Evolutionary conservation across 306 rosid species (phyloP).

Genomic region (Quercus rubra): DNA sequence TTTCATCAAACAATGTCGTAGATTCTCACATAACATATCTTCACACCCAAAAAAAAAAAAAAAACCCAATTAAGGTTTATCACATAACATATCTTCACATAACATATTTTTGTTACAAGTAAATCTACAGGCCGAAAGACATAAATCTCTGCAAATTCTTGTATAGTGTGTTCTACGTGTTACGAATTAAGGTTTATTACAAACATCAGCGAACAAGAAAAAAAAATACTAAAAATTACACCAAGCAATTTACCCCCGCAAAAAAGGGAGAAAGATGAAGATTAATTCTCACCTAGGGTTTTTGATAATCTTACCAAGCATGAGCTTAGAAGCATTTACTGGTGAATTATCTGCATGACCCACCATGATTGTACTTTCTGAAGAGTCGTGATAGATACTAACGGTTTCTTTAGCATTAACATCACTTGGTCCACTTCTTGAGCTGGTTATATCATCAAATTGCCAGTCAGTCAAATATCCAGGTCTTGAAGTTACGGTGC

Average conservation of each 20-base stretch:
- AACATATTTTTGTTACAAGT: no score
- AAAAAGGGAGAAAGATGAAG: no score
- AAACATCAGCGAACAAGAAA: neutral
- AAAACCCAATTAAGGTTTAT: no score
- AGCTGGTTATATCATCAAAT: constrained; percentile 41
- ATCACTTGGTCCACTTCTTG: neutral
- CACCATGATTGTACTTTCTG: constrained; percentile 24
- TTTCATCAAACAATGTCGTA: no score
- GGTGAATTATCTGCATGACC: constrained; percentile 26
- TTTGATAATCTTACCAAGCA: neutral
- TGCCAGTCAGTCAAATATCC: constrained; percentile 66
- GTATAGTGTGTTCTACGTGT: no score
- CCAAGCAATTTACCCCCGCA: neutral
- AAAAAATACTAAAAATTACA: neutral
- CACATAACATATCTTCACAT: no score
- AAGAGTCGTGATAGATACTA: constrained; percentile 24
- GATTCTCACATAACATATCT: no score
- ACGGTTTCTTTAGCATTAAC: constrained; percentile 21
- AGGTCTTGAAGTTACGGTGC: constrained; percentile 43
- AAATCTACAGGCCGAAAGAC: no score
- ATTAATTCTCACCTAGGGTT: neutral
- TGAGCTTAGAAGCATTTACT: neutral
- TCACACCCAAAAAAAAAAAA: no score
- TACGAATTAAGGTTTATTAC: no score
- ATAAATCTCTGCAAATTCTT: no score